These are phyloP conservation scores for Chlorencoelia australis DNA, from an alignment of 2,329 filamentous ascomycete species.

Conservation along the genomic window DNA sequence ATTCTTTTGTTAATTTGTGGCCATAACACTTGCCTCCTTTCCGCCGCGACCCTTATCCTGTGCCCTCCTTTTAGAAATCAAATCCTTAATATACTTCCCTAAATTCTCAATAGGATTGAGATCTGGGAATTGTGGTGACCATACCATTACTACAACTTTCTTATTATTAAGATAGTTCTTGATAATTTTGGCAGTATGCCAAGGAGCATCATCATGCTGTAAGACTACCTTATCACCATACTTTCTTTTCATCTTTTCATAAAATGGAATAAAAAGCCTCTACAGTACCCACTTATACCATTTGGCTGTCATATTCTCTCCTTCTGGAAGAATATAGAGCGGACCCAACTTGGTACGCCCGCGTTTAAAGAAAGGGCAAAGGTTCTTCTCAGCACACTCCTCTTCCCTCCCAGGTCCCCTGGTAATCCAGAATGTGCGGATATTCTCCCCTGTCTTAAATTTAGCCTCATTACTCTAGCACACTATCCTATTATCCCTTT, in stretches of 20 bases:
- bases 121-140: neutral
- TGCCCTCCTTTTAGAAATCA: too few species aligned
- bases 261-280: neutral
- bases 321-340: neutral
- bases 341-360: constrained; percentile 30
- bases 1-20: too few species aligned
- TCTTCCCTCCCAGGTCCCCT: too few species aligned
- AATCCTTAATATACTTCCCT: neutral
- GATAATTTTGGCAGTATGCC: neutral
- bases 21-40: too few species aligned
- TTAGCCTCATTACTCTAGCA: too few species aligned
- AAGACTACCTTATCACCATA: neutral
- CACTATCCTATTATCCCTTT: too few species aligned
- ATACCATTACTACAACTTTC: neutral
- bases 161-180: neutral
- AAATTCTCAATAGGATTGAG: neutral
- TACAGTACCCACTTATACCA: neutral
- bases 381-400: too few species aligned
- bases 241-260: neutral
- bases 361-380: too few species aligned
- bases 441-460: constrained; percentile 58
- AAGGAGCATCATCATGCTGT: neutral
- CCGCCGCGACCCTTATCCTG: too few species aligned
- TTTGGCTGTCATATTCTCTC: neutral
- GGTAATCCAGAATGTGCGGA: constrained; percentile 60